Evolutionary conservation across 176 grass and related monocot genomes (phyloP).

Genomic region (Otatea glauca): DNA sequence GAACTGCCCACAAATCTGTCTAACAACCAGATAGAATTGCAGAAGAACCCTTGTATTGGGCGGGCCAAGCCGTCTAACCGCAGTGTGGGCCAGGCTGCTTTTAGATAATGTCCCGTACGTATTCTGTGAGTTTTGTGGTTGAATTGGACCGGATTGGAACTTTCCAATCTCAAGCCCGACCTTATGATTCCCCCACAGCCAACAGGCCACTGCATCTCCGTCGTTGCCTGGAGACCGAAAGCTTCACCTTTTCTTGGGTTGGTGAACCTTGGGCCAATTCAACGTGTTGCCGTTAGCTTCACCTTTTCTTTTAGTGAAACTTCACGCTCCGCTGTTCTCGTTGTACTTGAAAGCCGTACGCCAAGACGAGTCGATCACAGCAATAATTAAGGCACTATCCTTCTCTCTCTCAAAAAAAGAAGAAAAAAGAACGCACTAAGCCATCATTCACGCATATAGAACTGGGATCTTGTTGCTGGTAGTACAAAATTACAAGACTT

Average conservation of each 20-base stretch:
- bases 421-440: not conserved
- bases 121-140: too few species aligned
- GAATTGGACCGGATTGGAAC: not conserved
- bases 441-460: not conserved
- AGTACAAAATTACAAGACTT: not conserved
- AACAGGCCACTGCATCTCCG: not conserved
- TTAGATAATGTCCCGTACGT: too few species aligned
- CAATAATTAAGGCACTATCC: not conserved
- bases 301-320: not conserved
- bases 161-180: not conserved
- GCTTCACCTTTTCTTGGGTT: too few species aligned
- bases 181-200: not conserved
- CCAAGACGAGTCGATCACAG: not conserved
- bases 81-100: too few species aligned
- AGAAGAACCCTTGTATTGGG: too few species aligned
- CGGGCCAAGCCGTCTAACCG: too few species aligned
- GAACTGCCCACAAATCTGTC: too few species aligned
- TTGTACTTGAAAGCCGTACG: too few species aligned
- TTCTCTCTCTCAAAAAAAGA: too few species aligned
- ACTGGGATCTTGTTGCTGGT: not conserved
- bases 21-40: too few species aligned
- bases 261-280: not conserved
- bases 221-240: not conserved
- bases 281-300: not conserved
- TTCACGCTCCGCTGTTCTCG: not conserved